Base-by-base conservation (phyloP, 1,139 yeast genomes). In the Nakaseomyces nivariensis region DNA sequence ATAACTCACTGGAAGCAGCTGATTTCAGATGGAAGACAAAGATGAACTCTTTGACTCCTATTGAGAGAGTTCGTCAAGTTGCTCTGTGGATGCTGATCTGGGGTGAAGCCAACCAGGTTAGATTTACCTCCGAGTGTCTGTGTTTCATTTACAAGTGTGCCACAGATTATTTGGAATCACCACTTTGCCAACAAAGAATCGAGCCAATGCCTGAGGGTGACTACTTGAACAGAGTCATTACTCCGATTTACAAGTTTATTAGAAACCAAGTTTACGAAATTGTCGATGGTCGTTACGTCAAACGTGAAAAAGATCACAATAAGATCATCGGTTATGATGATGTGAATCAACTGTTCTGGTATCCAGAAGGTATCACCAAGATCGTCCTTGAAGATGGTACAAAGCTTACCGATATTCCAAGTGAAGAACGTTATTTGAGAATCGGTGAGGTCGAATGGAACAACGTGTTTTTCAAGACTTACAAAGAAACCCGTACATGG, bases 101-200 rank as follows among this genome's bases (percentile, higher is more conserved):
- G 98, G 98, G 98, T 68, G 98, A 92, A 72, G 96, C 97, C 42
- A 90, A 90, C 72, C 97, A 92, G 73, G 92, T 92, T 54, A 81
- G 98, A 67, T 92, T 90, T 70, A 82, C 90, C 52, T 90, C 98
- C 8, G 98, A 92, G 73, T 78, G 87, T 68, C 72, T 90, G 57
- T 89, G 97, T 74, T 92, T 85, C 75, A 82, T 94, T 62, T 92
- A 81, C 76, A 90, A 92, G 73, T 85, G 95, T 65, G 96, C 97
- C 47, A 79, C 76, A 61, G 98, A 92, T 68, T 86, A 89, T 72
- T 78, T 85, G 68, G 71, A 79, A 57, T 87, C 96, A 51, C 95
- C 96, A 50, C 82, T 85, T 66, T 90, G 97, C 72, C 95, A 85
- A 73, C 89, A 86, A 70, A 78, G 88, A 70, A 71, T 78, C 53